Base-by-base conservation (phyloP, 140 eudicot species). In the Anethum foeniculum region DNA sequence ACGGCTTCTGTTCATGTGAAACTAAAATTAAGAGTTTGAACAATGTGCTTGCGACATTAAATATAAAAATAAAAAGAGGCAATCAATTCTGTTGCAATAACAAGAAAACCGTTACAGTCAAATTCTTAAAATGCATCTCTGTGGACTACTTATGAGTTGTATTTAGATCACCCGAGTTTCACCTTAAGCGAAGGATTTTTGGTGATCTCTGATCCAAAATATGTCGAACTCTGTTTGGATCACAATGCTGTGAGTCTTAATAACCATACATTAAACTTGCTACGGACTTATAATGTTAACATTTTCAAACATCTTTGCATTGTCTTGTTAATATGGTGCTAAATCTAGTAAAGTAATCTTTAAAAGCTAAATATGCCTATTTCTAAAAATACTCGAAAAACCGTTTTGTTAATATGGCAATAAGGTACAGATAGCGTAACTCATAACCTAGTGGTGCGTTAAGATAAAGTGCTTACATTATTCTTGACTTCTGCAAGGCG, bases 1-100 rank as follows among this genome's bases (percentile, higher is more conserved):
- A 74, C 85, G 83, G 72, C 81, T 84, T 84, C 99, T 95, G 93
- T 75, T 60, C 64, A 83, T 23, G 72, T 81, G 48, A 27, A 77
- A 82, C 85, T 28, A 65, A 13, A 34, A 30, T 36, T 64, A 77
- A 48, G 10, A 54, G 0, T 36, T 36, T 51, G 48, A 52, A 76
- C 56, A 47, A 49, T 19, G 13, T 19, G 19, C 10, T 74, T 43
- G 56, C 19, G 18, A 43, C 16, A 43, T 74, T 43, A n/a, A 5
- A 73, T n/a, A n/a, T n/a, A 67, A 43, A 74, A 23, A n/a, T 23
- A 72, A 2, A 32, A 39, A 47, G 23, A 32, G 9, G 21, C 12
- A 23, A 73, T 41, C 47, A 71, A 21, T 72, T 34, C 32, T n/a
- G n/a, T 60, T 60, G 6, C 69, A 60, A 12, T 1, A 67, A 67